Evolutionary conservation across 306 rosid genomes (phyloP).

Genomic region (Corylus avellana): DNA sequence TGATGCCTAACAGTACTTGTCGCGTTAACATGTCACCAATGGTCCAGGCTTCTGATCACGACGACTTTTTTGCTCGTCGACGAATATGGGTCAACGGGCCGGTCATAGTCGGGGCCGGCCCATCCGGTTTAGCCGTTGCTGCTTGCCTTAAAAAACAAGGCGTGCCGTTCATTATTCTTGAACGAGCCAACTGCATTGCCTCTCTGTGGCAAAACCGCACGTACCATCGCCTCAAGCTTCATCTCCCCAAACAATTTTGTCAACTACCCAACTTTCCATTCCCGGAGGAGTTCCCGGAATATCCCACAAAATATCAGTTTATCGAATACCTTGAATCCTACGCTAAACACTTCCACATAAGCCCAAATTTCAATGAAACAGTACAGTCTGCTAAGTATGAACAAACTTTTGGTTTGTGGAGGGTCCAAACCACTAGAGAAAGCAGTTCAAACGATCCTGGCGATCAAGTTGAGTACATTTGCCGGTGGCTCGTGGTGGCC

Average conservation of each 20-base stretch:
- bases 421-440: slow-evolving; percentile 52
- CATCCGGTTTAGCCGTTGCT: slow-evolving; percentile 88
- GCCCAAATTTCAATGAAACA: slow-evolving; percentile 81
- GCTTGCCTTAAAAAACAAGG: slow-evolving; percentile 77
- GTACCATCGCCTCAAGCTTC: slow-evolving; percentile 84
- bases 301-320: slow-evolving; percentile 81
- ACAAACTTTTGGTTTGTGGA: slow-evolving; percentile 79
- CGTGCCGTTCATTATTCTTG: slow-evolving; percentile 71
- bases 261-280: slow-evolving; percentile 77
- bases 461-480: slow-evolving; percentile 71
- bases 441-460: neutral
- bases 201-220: slow-evolving; percentile 86
- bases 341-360: slow-evolving; percentile 64
- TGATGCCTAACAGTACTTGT: slow-evolving; percentile 34
- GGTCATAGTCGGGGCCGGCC: slow-evolving; percentile 87
- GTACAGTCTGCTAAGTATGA: slow-evolving; percentile 88
- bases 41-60: slow-evolving; percentile 40
- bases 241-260: slow-evolving; percentile 86
- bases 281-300: slow-evolving; percentile 74
- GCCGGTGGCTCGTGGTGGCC: slow-evolving; percentile 95
- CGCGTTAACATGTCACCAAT: slow-evolving; percentile 42
- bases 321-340: slow-evolving; percentile 74
- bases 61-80: slow-evolving; percentile 42
- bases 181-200: slow-evolving; percentile 85
- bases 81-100: slow-evolving; percentile 87